Conservation (phyloP, 2,329 filamentous ascomycete genomes). For the Ophiocordyceps camponoti-rufipedis region DNA sequence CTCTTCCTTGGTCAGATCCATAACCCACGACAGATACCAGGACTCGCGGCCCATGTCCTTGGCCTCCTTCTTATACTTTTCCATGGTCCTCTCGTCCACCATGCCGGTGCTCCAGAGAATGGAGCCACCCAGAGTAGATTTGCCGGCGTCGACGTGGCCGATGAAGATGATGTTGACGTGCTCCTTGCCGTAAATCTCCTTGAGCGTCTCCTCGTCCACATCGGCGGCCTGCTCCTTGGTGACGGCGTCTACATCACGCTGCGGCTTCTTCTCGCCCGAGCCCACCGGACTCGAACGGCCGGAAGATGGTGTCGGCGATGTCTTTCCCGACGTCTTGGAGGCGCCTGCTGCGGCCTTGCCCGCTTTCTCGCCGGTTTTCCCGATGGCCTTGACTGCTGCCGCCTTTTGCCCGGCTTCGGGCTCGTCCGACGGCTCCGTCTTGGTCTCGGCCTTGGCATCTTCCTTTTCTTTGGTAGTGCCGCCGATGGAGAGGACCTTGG, state of each 20-base stretch:
- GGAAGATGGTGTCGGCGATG: constrained; percentile 66
- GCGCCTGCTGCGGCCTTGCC: constrained; percentile 21
- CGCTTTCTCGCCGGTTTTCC: constrained; percentile 62
- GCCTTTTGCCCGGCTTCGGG: constrained; percentile 65
- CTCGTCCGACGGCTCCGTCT: constrained; percentile 27
- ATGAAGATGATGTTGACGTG: constrained; percentile 93
- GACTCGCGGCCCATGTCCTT: constrained; percentile 94
- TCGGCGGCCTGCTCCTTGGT: constrained; percentile 65
- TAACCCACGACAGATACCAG: constrained; percentile 97
- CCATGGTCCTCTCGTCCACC: constrained; percentile 97
- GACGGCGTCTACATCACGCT: constrained; percentile 64
- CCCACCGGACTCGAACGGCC: constrained; percentile 64
- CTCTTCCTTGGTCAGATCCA: constrained; percentile 95
- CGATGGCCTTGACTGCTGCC: constrained; percentile 74
- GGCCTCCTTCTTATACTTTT: constrained; percentile 93
- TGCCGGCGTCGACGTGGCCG: constrained; percentile 95
- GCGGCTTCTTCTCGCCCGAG: constrained; percentile 28
- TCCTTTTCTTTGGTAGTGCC: constrained; percentile 20
- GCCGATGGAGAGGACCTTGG: constrained; percentile 27
- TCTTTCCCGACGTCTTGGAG: constrained; percentile 42
- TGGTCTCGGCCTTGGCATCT: constrained; percentile 28
- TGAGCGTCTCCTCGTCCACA: constrained; percentile 54
- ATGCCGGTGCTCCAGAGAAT: constrained; percentile 90
- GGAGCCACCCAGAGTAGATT: constrained; percentile 86
- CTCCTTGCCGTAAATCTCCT: constrained; percentile 92